Conservation (phyloP, 345 rosid species). For the Diplotaxis tenuifolia region DNA sequence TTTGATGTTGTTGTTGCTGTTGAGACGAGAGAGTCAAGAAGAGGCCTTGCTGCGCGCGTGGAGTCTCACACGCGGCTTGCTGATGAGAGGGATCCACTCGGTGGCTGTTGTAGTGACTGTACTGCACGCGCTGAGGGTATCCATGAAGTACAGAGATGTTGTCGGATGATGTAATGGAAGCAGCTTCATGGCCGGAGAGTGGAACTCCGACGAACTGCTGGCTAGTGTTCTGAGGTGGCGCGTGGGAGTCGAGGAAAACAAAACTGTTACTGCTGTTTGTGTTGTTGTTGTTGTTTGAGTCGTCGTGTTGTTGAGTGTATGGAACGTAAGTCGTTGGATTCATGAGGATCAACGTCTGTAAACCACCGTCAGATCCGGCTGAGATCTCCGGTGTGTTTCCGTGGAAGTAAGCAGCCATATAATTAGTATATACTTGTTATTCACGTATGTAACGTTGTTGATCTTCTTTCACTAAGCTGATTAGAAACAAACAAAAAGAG, state of each 20-base stretch:
- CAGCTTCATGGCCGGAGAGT: slow-evolving; percentile 43
- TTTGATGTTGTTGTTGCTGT: slow-evolving; percentile 56
- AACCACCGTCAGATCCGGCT: slow-evolving; percentile 63
- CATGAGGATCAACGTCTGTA: slow-evolving; percentile 95
- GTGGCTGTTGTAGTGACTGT: slow-evolving; percentile 67
- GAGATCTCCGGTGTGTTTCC: slow-evolving; percentile 78
- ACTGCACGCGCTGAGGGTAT: slow-evolving; percentile 64
- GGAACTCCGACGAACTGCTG: slow-evolving; percentile 90
- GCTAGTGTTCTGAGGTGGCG: slow-evolving; percentile 42
- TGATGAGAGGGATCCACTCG: slow-evolving; percentile 43
- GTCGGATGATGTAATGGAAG: slow-evolving; percentile 48
- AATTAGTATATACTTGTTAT: background rate
- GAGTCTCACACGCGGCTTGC: slow-evolving; percentile 55
- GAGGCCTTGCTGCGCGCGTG: slow-evolving; percentile 84
- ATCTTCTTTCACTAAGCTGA: slow-evolving; percentile 29
- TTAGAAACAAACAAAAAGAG: background rate
- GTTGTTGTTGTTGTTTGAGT: slow-evolving; percentile 32
- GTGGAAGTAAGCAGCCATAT: slow-evolving; percentile 81
- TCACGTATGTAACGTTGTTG: slow-evolving; percentile 4
- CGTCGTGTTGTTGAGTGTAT: slow-evolving; percentile 57
- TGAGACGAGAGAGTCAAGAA: slow-evolving; percentile 89
- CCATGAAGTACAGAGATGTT: slow-evolving; percentile 69
- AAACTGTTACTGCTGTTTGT: slow-evolving; percentile 47
- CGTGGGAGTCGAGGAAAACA: slow-evolving; percentile 47
- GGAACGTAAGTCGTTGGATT: slow-evolving; percentile 86